Base-by-base conservation (phyloP, 1,284 basidiomycete species). In the Mycena sp. region DNA sequence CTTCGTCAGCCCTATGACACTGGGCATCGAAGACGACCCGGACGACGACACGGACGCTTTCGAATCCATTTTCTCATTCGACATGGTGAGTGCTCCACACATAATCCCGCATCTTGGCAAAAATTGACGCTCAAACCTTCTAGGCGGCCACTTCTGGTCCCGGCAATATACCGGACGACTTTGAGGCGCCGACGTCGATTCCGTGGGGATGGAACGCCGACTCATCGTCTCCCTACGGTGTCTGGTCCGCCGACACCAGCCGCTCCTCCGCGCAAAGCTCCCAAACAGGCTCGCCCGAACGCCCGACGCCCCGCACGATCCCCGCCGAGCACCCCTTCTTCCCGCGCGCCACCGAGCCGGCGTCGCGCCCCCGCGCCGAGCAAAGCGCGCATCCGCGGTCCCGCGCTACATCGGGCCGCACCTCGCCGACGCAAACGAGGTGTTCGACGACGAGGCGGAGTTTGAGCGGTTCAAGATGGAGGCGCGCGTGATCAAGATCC, bases 391-490 rank as follows among this genome's bases (percentile, higher is more conserved):
- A 45, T n/a, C 54, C 14, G 64, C 61, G 28, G 72, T 70, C 10
- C 71, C 74, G 54, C 53, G 71, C 62, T 85, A 86, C 48, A 78
- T 85, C 64, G 83, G 85, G 0, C 85, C 85, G n/a, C 67, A 77
- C 35, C 72, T 85, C 35, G 28, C 61, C 6, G 76, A 75, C 58
- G 64, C 69, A 30, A 75, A 76, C 45, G 73, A 76, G 25, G 65
- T 66, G 46, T 65, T 61, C 19, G 78, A 81, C 25, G 83, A 82
- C 35, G 84, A 83, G 30, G 71, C 74, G 5, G 81, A 80, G 1
- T 87, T 86, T 59, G 81, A 83, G 49, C 73, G 74, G 29, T 86
- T 82, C 74, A 86, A 85, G 67, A 75, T 83, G 72, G 70, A 80
- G 28, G 76, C 81, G 16, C 83, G 86, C 28, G 77, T 84, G 38